Conservation (phyloP, 192 early-diverging fungal species). For the Backusella australiensis region DNA sequence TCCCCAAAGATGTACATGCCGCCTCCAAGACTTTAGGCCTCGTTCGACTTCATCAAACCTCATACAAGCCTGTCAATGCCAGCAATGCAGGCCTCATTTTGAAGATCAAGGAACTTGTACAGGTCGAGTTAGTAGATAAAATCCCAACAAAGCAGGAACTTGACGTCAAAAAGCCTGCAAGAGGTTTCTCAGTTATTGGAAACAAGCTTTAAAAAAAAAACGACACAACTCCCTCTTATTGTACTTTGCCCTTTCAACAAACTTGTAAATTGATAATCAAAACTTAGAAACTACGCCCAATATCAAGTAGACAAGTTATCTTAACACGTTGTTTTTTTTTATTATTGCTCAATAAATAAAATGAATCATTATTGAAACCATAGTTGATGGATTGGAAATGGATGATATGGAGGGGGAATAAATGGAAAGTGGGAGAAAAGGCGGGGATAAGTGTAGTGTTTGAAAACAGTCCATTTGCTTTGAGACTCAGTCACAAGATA, state of each 20-base stretch:
- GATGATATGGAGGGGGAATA: no score
- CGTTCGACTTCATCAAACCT: constrained; percentile 33
- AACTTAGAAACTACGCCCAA: background rate
- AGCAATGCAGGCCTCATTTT: constrained; percentile 48
- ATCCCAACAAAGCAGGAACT: constrained; percentile 37
- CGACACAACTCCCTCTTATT: background rate
- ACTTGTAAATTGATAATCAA: background rate
- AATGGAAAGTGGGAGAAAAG: no score
- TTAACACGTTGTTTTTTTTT: background rate
- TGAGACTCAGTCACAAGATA: no score
- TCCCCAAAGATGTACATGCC: constrained; percentile 28
- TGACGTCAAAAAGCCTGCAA: constrained; percentile 24
- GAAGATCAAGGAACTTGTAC: constrained; percentile 50
- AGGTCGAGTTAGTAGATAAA: constrained; percentile 38
- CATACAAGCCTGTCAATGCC: constrained; percentile 45
- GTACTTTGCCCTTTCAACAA: background rate
- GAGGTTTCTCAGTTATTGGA: constrained; percentile 36
- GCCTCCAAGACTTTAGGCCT: constrained; percentile 41
- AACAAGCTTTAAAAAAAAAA: constrained; percentile 4
- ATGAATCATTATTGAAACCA: background rate
- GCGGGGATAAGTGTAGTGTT: no score
- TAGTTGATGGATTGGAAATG: no score
- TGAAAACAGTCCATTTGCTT: no score
- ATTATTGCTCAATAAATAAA: background rate
- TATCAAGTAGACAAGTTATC: background rate